These are phyloP conservation scores for Ascochyta clinopodiicola DNA, from an alignment of 2,329 filamentous ascomycete genomes.

Conservation along the genomic window DNA sequence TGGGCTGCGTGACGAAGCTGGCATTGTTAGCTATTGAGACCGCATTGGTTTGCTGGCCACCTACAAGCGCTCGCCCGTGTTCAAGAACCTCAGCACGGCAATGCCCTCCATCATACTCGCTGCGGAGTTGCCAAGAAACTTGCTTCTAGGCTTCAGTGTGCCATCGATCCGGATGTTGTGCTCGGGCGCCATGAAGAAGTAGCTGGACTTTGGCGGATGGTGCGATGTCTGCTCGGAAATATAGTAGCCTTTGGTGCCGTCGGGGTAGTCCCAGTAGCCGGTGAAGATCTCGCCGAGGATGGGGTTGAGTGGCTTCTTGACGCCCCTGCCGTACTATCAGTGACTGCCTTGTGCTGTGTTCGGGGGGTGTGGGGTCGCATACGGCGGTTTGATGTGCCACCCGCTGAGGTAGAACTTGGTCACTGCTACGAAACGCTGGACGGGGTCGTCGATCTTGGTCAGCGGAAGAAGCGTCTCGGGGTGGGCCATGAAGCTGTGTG, in stretches of 20 bases:
- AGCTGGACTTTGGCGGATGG: slow-evolving; percentile 97
- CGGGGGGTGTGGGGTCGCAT: slow-evolving; percentile 50
- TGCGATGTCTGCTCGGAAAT: slow-evolving; percentile 98
- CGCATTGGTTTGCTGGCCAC: slow-evolving; percentile 37
- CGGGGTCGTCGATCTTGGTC: slow-evolving; percentile 83
- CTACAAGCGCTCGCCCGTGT: slow-evolving; percentile 89
- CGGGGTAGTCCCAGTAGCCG: slow-evolving; percentile 92
- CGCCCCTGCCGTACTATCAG: slow-evolving; percentile 67
- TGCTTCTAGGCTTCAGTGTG: slow-evolving; percentile 91
- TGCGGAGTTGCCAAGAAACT: slow-evolving; percentile 94
- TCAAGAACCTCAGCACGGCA: slow-evolving; percentile 82
- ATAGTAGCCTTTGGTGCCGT: slow-evolving; percentile 88
- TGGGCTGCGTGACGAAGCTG: slow-evolving; percentile 92
- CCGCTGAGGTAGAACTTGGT: slow-evolving; percentile 98
- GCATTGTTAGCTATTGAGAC: slow-evolving; percentile 16
- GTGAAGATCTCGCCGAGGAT: slow-evolving; percentile 94
- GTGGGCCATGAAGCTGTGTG: slow-evolving; percentile 93
- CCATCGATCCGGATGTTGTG: slow-evolving; percentile 95
- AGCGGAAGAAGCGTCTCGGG: slow-evolving; percentile 93
- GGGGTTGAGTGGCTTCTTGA: slow-evolving; percentile 97
- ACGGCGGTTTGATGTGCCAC: slow-evolving; percentile 99
- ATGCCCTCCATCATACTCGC: slow-evolving; percentile 98
- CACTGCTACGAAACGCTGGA: slow-evolving; percentile 89
- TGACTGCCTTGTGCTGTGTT: slow-evolving; percentile 20
- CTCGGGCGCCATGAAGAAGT: slow-evolving; percentile 97